phyloP scores from a whole-genome alignment of 495 filamentous ascomycete genomes.

The Aspergillus cavernicola region DNA sequence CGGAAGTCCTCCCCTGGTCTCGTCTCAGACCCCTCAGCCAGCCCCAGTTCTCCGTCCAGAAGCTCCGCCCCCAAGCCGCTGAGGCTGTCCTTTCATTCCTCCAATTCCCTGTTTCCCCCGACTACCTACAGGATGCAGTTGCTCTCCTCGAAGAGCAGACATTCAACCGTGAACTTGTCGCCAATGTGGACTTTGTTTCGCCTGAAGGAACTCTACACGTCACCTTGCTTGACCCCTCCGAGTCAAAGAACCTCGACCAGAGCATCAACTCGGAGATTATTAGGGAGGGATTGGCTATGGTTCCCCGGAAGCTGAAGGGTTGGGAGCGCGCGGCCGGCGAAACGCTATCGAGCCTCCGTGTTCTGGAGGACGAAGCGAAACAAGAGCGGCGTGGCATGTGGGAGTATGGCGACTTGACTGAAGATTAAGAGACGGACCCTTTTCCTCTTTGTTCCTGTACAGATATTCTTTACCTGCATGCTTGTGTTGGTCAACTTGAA shows the following conservation, averaged over 20 bases:
- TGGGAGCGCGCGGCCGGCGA: slow-evolving; percentile 79
- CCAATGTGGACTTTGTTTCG: slow-evolving; percentile 79
- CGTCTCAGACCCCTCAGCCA: slow-evolving; percentile 73
- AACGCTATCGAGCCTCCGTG: slow-evolving; percentile 60
- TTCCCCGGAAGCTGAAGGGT: slow-evolving; percentile 79
- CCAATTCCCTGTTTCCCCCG: slow-evolving; percentile 71
- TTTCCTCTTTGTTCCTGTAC: slow-evolving; percentile 10
- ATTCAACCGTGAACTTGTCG: slow-evolving; percentile 69
- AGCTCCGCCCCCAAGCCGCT: slow-evolving; percentile 78
- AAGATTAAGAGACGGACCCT: slow-evolving; percentile 56
- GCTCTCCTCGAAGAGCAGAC: slow-evolving; percentile 65
- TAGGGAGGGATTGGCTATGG: slow-evolving; percentile 79
- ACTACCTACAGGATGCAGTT: slow-evolving; percentile 79
- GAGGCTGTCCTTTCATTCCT: slow-evolving; percentile 86
- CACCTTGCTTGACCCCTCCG: slow-evolving; percentile 73
- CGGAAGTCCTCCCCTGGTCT: slow-evolving; percentile 79
- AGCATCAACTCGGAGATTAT: slow-evolving; percentile 86
- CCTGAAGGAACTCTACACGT: slow-evolving; percentile 76
- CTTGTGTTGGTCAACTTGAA: neutral
- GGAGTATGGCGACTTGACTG: slow-evolving; percentile 95
- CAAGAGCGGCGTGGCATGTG: slow-evolving; percentile 78
- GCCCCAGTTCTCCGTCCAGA: slow-evolving; percentile 71
- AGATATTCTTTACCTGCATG: slow-evolving; percentile 2
- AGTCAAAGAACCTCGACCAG: slow-evolving; percentile 58
- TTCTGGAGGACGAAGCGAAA: slow-evolving; percentile 72